Evolutionary conservation across 1,284 basidiomycete species (phyloP), one percentile per base, ranked within the genome.

Genomic region (Cerioporus squamosus): DNA sequence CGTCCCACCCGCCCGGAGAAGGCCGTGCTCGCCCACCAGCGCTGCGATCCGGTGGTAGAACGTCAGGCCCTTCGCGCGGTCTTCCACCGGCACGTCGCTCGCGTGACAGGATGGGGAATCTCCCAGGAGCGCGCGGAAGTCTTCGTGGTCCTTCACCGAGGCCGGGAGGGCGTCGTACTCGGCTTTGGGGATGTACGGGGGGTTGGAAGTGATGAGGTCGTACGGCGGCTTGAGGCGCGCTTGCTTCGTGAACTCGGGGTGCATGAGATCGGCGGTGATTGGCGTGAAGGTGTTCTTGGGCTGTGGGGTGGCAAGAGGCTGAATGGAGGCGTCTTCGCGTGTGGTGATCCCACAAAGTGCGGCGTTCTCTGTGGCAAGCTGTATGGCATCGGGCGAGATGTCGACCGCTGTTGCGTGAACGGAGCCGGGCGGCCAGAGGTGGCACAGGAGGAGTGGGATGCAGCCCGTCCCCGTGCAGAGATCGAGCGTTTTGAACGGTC

Each of bases 401-500:
- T 97, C 94, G 33, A 95, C 76, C 5, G 86, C 94, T 58, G 83
- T 75, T 3, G 90, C 84, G 10, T 73, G 75, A 31, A 85, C 65
- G 53, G 73, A 77, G 47, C 81, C 81, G 31, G 76, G 71, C 12
- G 82, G 81, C 71, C 85, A 84, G 44, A 85, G 72, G 65, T 86
- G 82, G 65, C 85, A 87, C 18, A 97, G 79, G 18, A 95, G 79
- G 38, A 97, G 81, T 0, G 94, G 89, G 53, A 97, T 95, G 71
- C 94, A 95, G 9, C 91, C 95, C 1, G 92, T 85, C 31, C 95
- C 95, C 2, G 94, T 95, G 69, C 95, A 95, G 43, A 97, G 83
- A 75, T 97, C 95, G 26, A 97, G 80, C 22, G 95, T 72, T 43
- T 75, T 78, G 29, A 82, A 62, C n/a, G 81, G 80, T 29, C 67